Percentiles rank a stretch among this genome's conserved stretches.
These are phyloP conservation scores for Chlorella variabilis DNA, from an alignment of 163 green algal genomes.

Conservation along the genomic window DNA sequence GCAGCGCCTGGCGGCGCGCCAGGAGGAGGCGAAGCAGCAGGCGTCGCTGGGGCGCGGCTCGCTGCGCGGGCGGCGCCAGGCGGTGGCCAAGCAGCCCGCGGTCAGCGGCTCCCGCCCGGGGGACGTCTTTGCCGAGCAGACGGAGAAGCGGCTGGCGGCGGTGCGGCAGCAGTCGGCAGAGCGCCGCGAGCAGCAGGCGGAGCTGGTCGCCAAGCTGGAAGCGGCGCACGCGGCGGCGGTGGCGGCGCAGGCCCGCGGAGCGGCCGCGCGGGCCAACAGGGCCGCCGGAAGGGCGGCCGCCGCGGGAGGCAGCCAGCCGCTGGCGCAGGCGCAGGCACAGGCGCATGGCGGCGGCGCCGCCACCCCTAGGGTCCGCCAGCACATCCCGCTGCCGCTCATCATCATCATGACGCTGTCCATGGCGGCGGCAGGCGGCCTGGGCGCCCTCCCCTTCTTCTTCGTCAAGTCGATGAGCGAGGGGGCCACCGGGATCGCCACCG, in stretches of 20 bases:
- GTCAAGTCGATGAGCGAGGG: conserved; percentile 58
- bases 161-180: neutral
- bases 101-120: neutral
- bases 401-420: conserved; percentile 88
- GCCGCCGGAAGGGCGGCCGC: too few relatives aligned
- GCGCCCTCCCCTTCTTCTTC: conserved; percentile 94
- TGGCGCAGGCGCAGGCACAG: neutral
- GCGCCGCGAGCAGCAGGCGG: neutral
- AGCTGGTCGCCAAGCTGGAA: neutral
- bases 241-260: neutral
- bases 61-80: neutral
- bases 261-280: neutral
- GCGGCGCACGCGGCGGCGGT: neutral
- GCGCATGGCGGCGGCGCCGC: neutral
- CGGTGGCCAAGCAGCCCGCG: neutral
- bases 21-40: conserved; percentile 19
- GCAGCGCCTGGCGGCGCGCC: neutral
- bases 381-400: conserved; percentile 54
- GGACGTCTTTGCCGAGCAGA: conserved; percentile 16
- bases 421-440: conserved; percentile 82
- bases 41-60: conserved; percentile 14
- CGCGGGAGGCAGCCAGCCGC: too few relatives aligned
- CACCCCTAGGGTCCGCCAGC: neutral
- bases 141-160: conserved; percentile 12
- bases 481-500: conserved; percentile 85